Evolutionary conservation across 208 protist species (phyloP), one percentile per base, ranked within the genome.

Genomic region (Phytomonas sp.): DNA sequence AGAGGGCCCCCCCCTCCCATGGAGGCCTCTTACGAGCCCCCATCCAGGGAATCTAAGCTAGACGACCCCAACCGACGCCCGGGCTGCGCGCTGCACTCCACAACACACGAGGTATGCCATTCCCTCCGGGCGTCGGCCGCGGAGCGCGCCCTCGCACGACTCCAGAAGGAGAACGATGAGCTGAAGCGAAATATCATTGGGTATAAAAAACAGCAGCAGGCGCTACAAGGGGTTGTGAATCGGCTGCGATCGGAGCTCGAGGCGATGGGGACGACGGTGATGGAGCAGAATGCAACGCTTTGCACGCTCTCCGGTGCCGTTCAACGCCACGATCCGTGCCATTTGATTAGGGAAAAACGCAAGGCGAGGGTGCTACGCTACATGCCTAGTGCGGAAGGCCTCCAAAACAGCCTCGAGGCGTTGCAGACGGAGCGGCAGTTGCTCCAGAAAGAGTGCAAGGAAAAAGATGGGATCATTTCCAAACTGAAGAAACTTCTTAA

Each of bases 181-280:
- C 71, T 91, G 31, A 81, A 84, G 66, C 68, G 71, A 0, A 64
- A 32, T 0, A 69, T 87, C 20, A 26, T 87, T 0, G 70, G 60
- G 0, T 75, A 77, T 53, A 74, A 56, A 15, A 66, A 62, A 23
- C 75, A 88, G 69, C 67, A 75, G 28, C 73, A 72, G 30, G 53
- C 51, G 36, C 59, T 91, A 60, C 68, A 75, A 30, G 46, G n/a
- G 9, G 60, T 83, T n/a, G 72, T 91, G 8, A 70, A 73, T 31
- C 73, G 75, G n/a, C 81, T 93, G 29, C 81, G 80, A 1, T 20
- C n/a, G 3, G 88, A 92, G 78, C 71, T 96, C 66, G 77, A 72
- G 29, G 71, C 75, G n/a, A 78, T 82, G 67, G 79, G 85, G 4
- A 13, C 62, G 13, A 82, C 81, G 17, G 67, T 96, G 6, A 62